Evolutionary conservation across 768 basidiomycete genomes (phyloP).

Genomic region (Jaapia argillacea): DNA sequence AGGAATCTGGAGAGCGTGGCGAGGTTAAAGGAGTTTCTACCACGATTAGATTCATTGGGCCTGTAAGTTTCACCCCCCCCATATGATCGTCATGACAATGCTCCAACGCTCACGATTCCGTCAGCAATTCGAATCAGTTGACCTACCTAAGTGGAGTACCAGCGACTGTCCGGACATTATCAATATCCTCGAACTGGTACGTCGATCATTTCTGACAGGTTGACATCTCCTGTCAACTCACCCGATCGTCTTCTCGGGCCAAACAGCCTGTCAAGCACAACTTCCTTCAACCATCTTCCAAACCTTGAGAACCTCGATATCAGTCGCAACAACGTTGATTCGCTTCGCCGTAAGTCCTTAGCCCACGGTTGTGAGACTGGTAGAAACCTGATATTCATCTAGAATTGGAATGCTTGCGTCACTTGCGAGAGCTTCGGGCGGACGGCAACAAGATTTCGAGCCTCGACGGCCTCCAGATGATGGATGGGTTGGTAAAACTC

Average conservation of each 20-base stretch:
- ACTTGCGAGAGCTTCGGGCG: slow-evolving; percentile 83
- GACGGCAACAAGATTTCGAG: slow-evolving; percentile 74
- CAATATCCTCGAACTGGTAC: slow-evolving; percentile 67
- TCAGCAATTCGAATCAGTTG: slow-evolving; percentile 64
- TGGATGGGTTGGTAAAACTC: slow-evolving; percentile 79
- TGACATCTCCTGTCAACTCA: slow-evolving; percentile 3
- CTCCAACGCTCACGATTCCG: background rate
- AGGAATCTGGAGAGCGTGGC: slow-evolving; percentile 76
- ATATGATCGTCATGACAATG: slow-evolving; percentile 1
- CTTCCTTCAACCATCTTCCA: slow-evolving; percentile 79
- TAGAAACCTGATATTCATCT: slow-evolving; percentile 9
- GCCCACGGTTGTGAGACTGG: slow-evolving; percentile 6
- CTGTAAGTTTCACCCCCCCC: slow-evolving; percentile 43
- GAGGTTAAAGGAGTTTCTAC: slow-evolving; percentile 83
- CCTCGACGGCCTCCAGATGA: slow-evolving; percentile 64
- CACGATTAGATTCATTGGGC: slow-evolving; percentile 61
- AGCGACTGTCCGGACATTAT: slow-evolving; percentile 60
- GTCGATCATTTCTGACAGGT: slow-evolving; percentile 17
- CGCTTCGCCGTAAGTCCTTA: slow-evolving; percentile 75
- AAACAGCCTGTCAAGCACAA: slow-evolving; percentile 74
- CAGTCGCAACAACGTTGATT: slow-evolving; percentile 82
- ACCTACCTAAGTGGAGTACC: slow-evolving; percentile 79
- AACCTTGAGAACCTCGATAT: slow-evolving; percentile 89
- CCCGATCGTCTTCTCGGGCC: slow-evolving; percentile 7
- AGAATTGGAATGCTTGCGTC: slow-evolving; percentile 81